Evolutionary conservation across 768 basidiomycete genomes (phyloP), one percentile per base, ranked within the genome.

Genomic region (Tubosaeta sp.): DNA sequence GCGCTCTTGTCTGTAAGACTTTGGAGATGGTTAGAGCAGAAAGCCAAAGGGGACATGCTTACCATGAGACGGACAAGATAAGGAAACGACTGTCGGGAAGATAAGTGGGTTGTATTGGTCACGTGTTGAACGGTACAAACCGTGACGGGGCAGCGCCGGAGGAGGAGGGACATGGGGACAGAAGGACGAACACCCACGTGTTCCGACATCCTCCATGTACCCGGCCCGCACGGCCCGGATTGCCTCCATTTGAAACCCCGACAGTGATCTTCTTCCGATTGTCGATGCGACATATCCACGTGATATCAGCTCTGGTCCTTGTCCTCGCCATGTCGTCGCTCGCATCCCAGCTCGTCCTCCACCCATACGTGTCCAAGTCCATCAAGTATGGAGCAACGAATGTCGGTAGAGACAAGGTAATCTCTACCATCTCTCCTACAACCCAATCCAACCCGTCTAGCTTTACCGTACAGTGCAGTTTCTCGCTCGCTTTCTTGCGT

Each of bases 381-480:
- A 74, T 97, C 66, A 90, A 86, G 65, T 83, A 88, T 45, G 80
- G 85, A 44, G 78, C 79, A 17, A 93, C 92, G 0, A 97, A 91
- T 14, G 65, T 88, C 31, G 95, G 94, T 10, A 78, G 94, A 45
- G 95, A 97, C 76, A 97, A 99, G 84, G 92, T 84, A 59, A 69
- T 52, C 35, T 37, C 11, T 6, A 12, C 10, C 39, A 6, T 9
- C 35, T 13, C 17, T 32, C 32, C 19, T 22, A 27, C 11, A 34
- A 5, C 13, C 2, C 19, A 26, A 2, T 53, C 42, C n/a, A 52
- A n/a, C 22, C 41, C 19, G 25, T 35, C 39, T 57, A 97, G 94
- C 75, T 84, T 14, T 98, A 97, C 72, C 85, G 95, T 58, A 82
- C 89, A 19, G 68, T 93, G 49, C 97, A 99, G 74, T 97, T 93